Base-by-base conservation (phyloP, 2,329 filamentous ascomycete species). In the Paramyrothecium roridum region DNA sequence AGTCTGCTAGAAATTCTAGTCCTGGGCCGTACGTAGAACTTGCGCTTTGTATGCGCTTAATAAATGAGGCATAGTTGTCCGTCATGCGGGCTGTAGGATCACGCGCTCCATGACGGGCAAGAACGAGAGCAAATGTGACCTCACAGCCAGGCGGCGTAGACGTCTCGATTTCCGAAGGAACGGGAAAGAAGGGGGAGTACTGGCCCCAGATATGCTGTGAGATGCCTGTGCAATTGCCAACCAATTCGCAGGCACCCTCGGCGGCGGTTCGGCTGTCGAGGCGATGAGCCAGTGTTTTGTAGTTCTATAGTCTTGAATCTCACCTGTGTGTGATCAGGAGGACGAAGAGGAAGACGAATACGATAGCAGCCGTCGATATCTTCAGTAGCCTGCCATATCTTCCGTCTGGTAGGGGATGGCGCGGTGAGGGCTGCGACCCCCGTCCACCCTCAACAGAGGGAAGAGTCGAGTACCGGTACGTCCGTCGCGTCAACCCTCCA, bases 21-120 rank as follows among this genome's bases (percentile, higher is more conserved):
- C 82, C 80, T 34, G 77, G 76, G 8, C 80, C 80, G 65, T 89
- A 93, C 20, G 76, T 73, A 2, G 77, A 80, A 11, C 77, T 77
- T 40, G 64, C 68, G 48, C 68, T 69, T 57, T 93, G 85, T 57
- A 97, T 88, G 50, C 81, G 82, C 26, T 79, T 68, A 53, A 96
- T 77, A 10, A 90, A 79, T 6, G 75, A 70, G 43, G 77, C 80
- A 73, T 96, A 96, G 8, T 70, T 67, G 12, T 70, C 67, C 1
- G 86, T 83, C 75, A 93, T 96, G 60, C 76, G 76, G 12, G 74
- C 65, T 0, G 92, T 96, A 1, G 93, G 93, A 67, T 91, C 89
- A 52, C 93, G 84, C 40, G 90, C 90, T 50, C 92, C 93, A 68
- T 97, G 93, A 2, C 93, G 86, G 21, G 91, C 92, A 50, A 97